Percentiles rank a stretch among this genome's conserved stretches.
Conservation (phyloP, 345 rosid genomes). For the Balakata baccata region DNA sequence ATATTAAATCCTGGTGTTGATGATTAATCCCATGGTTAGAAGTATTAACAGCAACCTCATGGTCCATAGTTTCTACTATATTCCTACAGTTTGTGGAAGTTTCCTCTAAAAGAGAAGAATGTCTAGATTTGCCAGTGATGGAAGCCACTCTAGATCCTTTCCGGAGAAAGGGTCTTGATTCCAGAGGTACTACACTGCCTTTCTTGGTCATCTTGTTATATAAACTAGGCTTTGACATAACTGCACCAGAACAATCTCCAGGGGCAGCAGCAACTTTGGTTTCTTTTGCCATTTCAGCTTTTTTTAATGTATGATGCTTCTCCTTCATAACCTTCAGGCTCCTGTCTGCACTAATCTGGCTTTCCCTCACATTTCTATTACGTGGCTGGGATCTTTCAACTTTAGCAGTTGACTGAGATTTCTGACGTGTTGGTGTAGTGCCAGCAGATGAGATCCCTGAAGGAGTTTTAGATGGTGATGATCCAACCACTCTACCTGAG, state of each 20-base stretch:
- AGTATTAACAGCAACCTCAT: slow-evolving; percentile 28
- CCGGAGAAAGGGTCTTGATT: slow-evolving; percentile 49
- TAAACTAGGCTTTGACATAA: slow-evolving; percentile 45
- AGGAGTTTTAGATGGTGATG: slow-evolving; percentile 41
- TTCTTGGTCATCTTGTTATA: slow-evolving; percentile 52
- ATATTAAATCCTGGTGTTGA: slow-evolving; percentile 21
- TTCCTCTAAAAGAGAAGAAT: slow-evolving; percentile 27
- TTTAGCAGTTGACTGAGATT: slow-evolving; percentile 45
- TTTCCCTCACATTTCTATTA: slow-evolving; percentile 30
- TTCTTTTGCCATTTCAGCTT: slow-evolving; percentile 36
- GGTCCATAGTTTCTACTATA: slow-evolving; percentile 28
- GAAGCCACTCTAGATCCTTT: slow-evolving; percentile 43
- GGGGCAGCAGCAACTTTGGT: slow-evolving; percentile 32
- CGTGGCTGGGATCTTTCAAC: slow-evolving; percentile 36
- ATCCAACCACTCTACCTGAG: slow-evolving; percentile 37
- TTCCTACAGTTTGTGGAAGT: slow-evolving; percentile 26
- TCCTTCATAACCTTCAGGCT: slow-evolving; percentile 32
- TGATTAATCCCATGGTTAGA: slow-evolving; percentile 27
- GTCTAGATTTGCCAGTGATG: slow-evolving; percentile 28
- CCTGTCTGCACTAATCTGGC: slow-evolving; percentile 18
- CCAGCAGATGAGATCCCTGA: slow-evolving; percentile 38
- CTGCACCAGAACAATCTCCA: slow-evolving; percentile 30
- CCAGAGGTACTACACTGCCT: slow-evolving; percentile 56
- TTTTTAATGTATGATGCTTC: slow-evolving; percentile 30
- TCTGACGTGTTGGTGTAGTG: slow-evolving; percentile 35